These are phyloP conservation scores for Gastrolobium villosum DNA, from an alignment of 306 rosid species.

Conservation along the genomic window DNA sequence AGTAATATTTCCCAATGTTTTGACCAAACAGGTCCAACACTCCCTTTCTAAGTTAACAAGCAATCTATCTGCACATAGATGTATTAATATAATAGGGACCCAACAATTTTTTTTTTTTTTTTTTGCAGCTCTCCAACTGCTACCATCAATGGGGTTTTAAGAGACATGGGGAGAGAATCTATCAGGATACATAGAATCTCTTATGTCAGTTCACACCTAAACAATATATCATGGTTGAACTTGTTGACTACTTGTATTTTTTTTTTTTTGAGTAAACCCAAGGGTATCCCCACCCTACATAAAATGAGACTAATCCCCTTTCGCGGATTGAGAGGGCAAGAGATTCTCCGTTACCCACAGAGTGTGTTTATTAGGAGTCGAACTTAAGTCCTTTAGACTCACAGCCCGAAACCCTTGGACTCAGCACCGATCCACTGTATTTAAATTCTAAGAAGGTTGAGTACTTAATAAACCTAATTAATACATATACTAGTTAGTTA, in stretches of 20 bases:
- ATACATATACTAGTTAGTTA: background rate
- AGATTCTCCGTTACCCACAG: no score
- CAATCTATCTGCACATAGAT: conserved; percentile 43
- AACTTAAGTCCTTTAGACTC: no score
- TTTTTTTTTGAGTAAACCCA: no score
- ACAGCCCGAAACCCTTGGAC: no score
- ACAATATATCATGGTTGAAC: conserved; percentile 39
- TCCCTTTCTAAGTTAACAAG: conserved; percentile 22
- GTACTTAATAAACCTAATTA: background rate
- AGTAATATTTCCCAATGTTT: conserved; percentile 47
- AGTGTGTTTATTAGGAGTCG: no score
- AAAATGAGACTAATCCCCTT: no score
- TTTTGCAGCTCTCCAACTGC: conserved; percentile 53
- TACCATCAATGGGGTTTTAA: conserved; percentile 53
- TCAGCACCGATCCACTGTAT: no score
- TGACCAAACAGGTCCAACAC: conserved; percentile 31
- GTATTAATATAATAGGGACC: conserved; percentile 40
- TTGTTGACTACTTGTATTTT: conserved; percentile 44
- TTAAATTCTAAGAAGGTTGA: conserved; percentile 31
- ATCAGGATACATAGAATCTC: conserved; percentile 57
- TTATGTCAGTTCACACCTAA: conserved; percentile 43
- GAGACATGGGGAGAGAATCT: conserved; percentile 47
- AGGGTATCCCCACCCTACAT: no score
- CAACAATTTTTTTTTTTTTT: conserved; percentile 49
- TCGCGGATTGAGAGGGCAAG: no score